These are phyloP conservation scores for Sporothrix curviconia DNA, from an alignment of 2,329 filamentous ascomycete species.

Conservation along the genomic window DNA sequence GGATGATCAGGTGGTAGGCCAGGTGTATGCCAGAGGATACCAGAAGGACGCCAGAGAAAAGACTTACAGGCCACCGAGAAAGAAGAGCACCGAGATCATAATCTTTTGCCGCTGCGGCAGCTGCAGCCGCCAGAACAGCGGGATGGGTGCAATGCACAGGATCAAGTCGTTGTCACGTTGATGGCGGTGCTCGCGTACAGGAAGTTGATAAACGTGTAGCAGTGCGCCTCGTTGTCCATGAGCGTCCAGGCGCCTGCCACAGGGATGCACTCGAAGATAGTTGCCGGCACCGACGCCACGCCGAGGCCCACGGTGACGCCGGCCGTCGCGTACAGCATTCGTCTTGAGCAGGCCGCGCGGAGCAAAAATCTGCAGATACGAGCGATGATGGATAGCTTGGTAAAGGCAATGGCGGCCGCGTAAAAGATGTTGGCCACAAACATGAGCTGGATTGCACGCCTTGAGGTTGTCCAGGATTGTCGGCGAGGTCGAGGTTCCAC, in stretches of 20 bases:
- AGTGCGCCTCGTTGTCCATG: slow-evolving; percentile 17
- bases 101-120: slow-evolving; percentile 24
- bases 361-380: slow-evolving; percentile 26
- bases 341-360: slow-evolving; percentile 26
- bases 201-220: slow-evolving; percentile 25
- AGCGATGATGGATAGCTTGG: slow-evolving; percentile 27
- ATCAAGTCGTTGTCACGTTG: slow-evolving; percentile 25
- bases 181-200: slow-evolving; percentile 26
- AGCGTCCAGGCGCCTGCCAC: slow-evolving; percentile 26
- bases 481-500: slow-evolving; percentile 21
- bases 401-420: slow-evolving; percentile 22
- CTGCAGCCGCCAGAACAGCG: slow-evolving; percentile 25
- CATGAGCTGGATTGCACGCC: slow-evolving; percentile 21
- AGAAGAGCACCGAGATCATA: slow-evolving; percentile 25
- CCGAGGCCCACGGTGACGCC: slow-evolving; percentile 24
- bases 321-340: slow-evolving; percentile 26
- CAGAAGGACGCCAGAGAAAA: no score
- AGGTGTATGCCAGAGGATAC: no score
- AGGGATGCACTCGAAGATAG: slow-evolving; percentile 26
- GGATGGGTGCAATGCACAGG: slow-evolving; percentile 26
- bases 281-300: slow-evolving; percentile 22
- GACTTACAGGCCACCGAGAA: slow-evolving; percentile 26
- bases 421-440: slow-evolving; percentile 26
- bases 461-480: slow-evolving; percentile 18
- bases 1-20: no score